phyloP scores from a whole-genome alignment of 2,329 filamentous ascomycete species.

The Conoideocrella luteorostrata region DNA sequence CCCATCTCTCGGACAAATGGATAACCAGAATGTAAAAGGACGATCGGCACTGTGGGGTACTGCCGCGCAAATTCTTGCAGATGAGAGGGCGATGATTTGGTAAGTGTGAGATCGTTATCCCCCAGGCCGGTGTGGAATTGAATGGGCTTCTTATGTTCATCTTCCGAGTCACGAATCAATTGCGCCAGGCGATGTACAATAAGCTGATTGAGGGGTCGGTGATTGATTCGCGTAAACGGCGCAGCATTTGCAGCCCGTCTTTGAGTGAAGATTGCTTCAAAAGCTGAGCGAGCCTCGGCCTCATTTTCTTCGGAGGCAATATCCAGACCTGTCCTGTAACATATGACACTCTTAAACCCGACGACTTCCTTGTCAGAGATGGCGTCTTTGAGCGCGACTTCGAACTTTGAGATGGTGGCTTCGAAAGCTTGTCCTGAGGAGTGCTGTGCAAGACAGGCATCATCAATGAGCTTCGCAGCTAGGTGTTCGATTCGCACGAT shows the following conservation, averaged over 20 bases:
- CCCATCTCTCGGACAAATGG: constrained; percentile 73
- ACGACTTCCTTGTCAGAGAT: constrained; percentile 62
- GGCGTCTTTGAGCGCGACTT: constrained; percentile 44
- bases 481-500: constrained; percentile 74
- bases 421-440: constrained; percentile 19
- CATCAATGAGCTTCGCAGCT: constrained; percentile 55
- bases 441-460: constrained; percentile 29
- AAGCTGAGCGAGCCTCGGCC: constrained; percentile 32
- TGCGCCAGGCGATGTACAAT: constrained; percentile 59
- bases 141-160: constrained; percentile 57
- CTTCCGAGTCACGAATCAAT: constrained; percentile 42
- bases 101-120: constrained; percentile 68
- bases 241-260: constrained; percentile 10
- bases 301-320: constrained; percentile 42
- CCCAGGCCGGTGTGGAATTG: constrained; percentile 82
- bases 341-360: constrained; percentile 78
- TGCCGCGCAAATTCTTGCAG: constrained; percentile 66
- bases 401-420: constrained; percentile 29
- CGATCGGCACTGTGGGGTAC: constrained; percentile 65
- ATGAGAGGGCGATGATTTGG: constrained; percentile 66
- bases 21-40: constrained; percentile 75
- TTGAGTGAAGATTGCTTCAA: constrained; percentile 28
- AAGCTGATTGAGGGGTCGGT: constrained; percentile 61
- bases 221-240: constrained; percentile 49
- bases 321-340: constrained; percentile 69